A percentile compares a stretch with the other conserved stretches of the same genome.
phyloP scores from a whole-genome alignment of 371 early-diverging fungal genomes.

The Mucor racemosus region DNA sequence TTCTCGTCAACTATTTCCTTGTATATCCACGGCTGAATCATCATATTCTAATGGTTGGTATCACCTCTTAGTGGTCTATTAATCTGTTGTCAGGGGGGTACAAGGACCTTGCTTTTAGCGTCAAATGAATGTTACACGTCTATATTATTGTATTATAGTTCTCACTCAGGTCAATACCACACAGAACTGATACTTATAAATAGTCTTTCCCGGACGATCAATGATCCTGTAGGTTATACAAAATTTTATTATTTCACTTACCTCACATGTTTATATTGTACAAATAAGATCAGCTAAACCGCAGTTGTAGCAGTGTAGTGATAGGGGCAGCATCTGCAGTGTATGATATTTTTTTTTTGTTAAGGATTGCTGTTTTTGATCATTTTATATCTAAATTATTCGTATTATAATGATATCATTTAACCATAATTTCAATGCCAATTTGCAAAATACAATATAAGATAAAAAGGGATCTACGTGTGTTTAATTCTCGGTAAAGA shows the following conservation, averaged over 20 bases:
- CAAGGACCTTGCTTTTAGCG: neutral
- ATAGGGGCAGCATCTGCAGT: neutral
- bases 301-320: neutral
- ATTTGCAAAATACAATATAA: neutral
- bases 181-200: neutral
- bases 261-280: constrained; percentile 5
- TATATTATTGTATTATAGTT: neutral
- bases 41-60: neutral
- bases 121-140: neutral
- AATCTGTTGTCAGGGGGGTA: neutral
- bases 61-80: neutral
- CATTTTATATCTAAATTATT: neutral
- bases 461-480: constrained; percentile 1
- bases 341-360: neutral
- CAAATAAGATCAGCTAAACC: neutral
- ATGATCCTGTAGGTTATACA: neutral
- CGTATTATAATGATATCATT: neutral
- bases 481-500: constrained; percentile 2
- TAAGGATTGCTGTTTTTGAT: neutral
- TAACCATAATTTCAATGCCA: neutral
- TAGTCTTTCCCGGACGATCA: constrained; percentile 9
- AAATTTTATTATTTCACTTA: neutral
- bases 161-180: neutral
- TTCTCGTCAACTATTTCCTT: neutral
- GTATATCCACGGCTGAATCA: neutral